phyloP scores from a whole-genome alignment of 1,284 basidiomycete genomes.

The Coriolopsis trogii region DNA sequence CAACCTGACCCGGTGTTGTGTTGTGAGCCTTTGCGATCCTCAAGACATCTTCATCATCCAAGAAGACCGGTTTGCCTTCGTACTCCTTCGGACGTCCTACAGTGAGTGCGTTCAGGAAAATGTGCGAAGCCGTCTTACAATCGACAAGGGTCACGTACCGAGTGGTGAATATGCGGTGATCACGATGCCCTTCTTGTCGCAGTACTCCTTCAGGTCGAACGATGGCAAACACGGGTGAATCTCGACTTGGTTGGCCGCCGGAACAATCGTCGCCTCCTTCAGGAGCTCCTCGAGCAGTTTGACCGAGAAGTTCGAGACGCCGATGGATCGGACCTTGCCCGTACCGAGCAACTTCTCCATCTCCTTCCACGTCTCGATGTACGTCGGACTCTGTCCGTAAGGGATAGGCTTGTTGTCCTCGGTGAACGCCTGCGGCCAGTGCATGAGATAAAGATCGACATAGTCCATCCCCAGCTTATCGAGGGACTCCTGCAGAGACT shows the following conservation, averaged over 20 bases:
- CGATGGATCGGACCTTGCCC: conserved; percentile 61
- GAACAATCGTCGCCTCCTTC: conserved; percentile 45
- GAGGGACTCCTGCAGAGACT: conserved; percentile 72
- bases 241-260: conserved; percentile 69
- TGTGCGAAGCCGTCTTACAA: too few relatives aligned
- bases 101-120: too few relatives aligned
- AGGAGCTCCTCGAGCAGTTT: conserved; percentile 49
- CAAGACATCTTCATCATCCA: conserved; percentile 37
- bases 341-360: conserved; percentile 62
- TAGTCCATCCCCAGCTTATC: conserved; percentile 61
- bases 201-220: conserved; percentile 56
- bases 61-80: conserved; percentile 27
- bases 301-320: conserved; percentile 71
- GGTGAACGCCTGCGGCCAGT: conserved; percentile 59
- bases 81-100: conserved; percentile 24
- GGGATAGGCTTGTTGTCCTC: conserved; percentile 26
- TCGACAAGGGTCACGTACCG: too few relatives aligned
- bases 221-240: conserved; percentile 61
- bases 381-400: conserved; percentile 47
- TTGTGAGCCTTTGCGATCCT: conserved; percentile 49
- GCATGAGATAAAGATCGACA: conserved; percentile 74
- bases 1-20: conserved; percentile 52
- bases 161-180: conserved; percentile 73
- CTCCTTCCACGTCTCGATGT: conserved; percentile 56
- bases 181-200: conserved; percentile 59